phyloP scores from a whole-genome alignment of 1,139 yeast genomes.

The Hanseniaspora sp. region DNA sequence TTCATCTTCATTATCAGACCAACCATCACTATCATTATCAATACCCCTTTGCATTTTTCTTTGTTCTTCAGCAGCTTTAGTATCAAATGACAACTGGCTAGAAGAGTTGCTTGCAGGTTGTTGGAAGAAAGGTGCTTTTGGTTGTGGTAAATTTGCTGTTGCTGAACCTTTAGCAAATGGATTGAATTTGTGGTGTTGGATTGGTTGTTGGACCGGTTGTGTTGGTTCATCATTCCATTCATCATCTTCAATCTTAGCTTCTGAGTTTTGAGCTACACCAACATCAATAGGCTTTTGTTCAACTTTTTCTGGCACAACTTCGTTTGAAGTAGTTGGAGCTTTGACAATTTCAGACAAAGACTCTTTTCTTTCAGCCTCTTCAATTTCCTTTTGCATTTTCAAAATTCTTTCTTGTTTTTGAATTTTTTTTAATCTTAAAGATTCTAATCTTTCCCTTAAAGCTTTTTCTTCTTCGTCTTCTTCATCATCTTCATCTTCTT shows the following conservation, averaged over 20 bases:
- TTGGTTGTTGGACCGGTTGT: not conserved
- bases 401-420: constrained; percentile 31
- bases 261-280: constrained; percentile 16
- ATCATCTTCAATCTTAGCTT: constrained; percentile 18
- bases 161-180: constrained; percentile 1
- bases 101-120: constrained; percentile 24
- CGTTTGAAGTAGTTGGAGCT: constrained; percentile 1
- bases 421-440: constrained; percentile 41
- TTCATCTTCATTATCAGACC: constrained; percentile 43
- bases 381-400: constrained; percentile 31
- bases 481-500: constrained; percentile 20
- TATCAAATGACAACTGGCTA: constrained; percentile 35
- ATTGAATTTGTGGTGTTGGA: constrained; percentile 16
- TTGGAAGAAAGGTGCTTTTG: constrained; percentile 43
- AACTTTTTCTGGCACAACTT: not conserved
- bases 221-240: constrained; percentile 17
- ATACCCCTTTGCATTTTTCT: constrained; percentile 56
- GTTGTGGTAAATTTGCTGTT: not conserved
- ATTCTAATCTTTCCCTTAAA: constrained; percentile 29
- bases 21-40: constrained; percentile 34
- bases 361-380: constrained; percentile 33
- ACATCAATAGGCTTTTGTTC: not conserved
- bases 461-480: constrained; percentile 34
- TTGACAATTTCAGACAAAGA: constrained; percentile 17
- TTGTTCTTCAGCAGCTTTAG: constrained; percentile 50